Conservation (phyloP, 78 protist genomes). For the Anaeramoeba flamelloides region DNA sequence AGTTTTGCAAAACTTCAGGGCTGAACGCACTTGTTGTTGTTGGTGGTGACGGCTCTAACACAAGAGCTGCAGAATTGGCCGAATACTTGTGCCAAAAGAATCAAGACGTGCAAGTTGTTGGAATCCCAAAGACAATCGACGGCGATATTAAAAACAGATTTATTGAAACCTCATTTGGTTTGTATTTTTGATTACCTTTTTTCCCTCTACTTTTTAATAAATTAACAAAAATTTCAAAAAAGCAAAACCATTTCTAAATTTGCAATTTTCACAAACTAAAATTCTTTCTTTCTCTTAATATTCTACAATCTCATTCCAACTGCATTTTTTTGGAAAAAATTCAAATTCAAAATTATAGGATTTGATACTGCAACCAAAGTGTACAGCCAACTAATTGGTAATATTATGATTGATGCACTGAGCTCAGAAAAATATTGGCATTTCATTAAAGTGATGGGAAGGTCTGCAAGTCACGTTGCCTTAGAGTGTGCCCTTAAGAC, state of each 20-base stretch:
- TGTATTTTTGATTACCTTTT: no score
- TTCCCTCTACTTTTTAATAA: no score
- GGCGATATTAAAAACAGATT: constrained; percentile 26
- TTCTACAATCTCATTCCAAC: no score
- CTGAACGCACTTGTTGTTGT: constrained; percentile 24
- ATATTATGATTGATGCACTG: constrained; percentile 17
- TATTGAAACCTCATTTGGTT: constrained; percentile 41
- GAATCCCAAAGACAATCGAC: constrained; percentile 52
- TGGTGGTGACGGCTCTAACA: constrained; percentile 51
- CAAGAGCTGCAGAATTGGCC: constrained; percentile 37
- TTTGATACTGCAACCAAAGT: constrained; percentile 37
- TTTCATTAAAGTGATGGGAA: constrained; percentile 49
- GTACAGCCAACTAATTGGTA: constrained; percentile 33
- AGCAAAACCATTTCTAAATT: no score
- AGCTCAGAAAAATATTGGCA: constrained; percentile 28
- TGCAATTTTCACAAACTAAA: no score
- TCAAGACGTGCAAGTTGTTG: constrained; percentile 12
- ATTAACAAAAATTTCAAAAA: no score
- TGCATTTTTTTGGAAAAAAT: no score
- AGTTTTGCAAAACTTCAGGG: neutral
- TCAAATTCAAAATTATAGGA: no score
- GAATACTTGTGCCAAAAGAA: constrained; percentile 19
- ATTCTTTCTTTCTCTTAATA: no score
- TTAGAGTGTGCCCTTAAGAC: constrained; percentile 26
- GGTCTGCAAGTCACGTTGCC: constrained; percentile 37